A percentile compares a stretch with the other conserved stretches of the same genome.
These are phyloP conservation scores for Ophiognomonia clavigignenti-juglandacearum DNA, from an alignment of 2,329 filamentous ascomycete species.

Conservation along the genomic window DNA sequence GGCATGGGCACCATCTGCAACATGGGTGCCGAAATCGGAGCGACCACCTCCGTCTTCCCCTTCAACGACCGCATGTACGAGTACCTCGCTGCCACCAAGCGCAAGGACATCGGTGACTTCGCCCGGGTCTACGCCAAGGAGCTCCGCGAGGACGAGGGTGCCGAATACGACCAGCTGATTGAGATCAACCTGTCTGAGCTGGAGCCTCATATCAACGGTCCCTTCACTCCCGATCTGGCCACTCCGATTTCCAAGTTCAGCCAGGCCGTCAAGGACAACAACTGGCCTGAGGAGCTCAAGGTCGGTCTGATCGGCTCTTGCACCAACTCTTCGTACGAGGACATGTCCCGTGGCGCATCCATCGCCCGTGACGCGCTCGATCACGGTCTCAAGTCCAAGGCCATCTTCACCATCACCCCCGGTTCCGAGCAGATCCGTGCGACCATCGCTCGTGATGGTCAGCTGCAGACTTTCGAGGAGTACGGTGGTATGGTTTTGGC, in stretches of 20 bases:
- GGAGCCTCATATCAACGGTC: constrained; percentile 97
- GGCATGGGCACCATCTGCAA: constrained; percentile 79
- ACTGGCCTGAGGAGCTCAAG: constrained; percentile 95
- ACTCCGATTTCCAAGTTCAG: constrained; percentile 98
- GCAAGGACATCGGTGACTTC: constrained; percentile 85
- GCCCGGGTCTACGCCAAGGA: constrained; percentile 79
- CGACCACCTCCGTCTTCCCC: constrained; percentile 92
- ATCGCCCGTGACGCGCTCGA: constrained; percentile 87
- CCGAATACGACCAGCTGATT: constrained; percentile 92
- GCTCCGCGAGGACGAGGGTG: constrained; percentile 81
- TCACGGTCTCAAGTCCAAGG: constrained; percentile 91
- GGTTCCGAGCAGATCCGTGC: constrained; percentile 96
- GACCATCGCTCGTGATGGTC: constrained; percentile 85
- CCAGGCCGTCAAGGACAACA: constrained; percentile 87
- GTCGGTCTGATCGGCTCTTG: constrained; percentile 96
- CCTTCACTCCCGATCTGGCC: constrained; percentile 96
- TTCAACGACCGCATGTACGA: constrained; percentile 99
- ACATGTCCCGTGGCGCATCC: constrained; percentile 89
- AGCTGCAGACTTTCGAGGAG: constrained; percentile 91
- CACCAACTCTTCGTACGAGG: constrained; percentile 84
- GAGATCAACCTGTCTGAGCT: constrained; percentile 94
- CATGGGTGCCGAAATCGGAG: constrained; percentile 62
- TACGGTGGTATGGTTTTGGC: constrained; percentile 92
- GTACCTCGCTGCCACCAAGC: constrained; percentile 89
- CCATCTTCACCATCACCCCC: constrained; percentile 90